Evolutionary conservation across 2,329 filamentous ascomycete genomes (phyloP).

Genomic region (Fusarium palustre): DNA sequence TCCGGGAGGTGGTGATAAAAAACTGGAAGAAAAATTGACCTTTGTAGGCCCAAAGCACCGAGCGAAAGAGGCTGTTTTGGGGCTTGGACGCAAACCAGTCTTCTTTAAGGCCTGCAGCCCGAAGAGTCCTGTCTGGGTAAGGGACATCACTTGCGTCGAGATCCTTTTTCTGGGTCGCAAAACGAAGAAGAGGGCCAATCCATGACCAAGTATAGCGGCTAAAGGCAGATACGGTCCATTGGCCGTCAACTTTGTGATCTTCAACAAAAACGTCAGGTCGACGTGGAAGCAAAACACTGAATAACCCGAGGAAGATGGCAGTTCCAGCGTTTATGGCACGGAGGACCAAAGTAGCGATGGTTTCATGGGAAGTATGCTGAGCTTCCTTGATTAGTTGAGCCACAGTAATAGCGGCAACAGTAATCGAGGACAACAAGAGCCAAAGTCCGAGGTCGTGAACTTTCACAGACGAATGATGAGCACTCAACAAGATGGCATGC

Average conservation of each 20-base stretch:
- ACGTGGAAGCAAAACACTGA: constrained; percentile 70
- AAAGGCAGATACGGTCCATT: constrained; percentile 71
- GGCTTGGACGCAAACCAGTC: constrained; percentile 63
- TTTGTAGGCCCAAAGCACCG: constrained; percentile 69
- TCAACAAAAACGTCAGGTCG: constrained; percentile 74
- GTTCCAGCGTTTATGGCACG: constrained; percentile 61
- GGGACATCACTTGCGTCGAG: constrained; percentile 73
- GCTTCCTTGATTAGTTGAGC: constrained; percentile 58
- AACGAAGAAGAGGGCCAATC: constrained; percentile 65
- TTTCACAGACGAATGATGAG: constrained; percentile 63
- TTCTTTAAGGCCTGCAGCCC: constrained; percentile 62
- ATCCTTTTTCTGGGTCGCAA: constrained; percentile 67
- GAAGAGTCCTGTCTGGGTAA: constrained; percentile 66
- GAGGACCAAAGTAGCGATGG: constrained; percentile 57
- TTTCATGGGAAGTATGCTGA: constrained; percentile 49
- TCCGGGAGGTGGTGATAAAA: constrained; percentile 64
- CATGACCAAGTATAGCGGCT: constrained; percentile 75
- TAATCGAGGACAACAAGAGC: constrained; percentile 60
- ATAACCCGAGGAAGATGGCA: constrained; percentile 59
- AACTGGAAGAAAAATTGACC: constrained; percentile 68
- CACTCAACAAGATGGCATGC: constrained; percentile 63
- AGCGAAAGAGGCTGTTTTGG: constrained; percentile 67
- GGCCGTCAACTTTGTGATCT: constrained; percentile 70
- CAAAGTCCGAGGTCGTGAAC: constrained; percentile 66
- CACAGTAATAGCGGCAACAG: constrained; percentile 59